phyloP scores from a whole-genome alignment of 345 rosid genomes.

The Raphanus raphanistrum region DNA sequence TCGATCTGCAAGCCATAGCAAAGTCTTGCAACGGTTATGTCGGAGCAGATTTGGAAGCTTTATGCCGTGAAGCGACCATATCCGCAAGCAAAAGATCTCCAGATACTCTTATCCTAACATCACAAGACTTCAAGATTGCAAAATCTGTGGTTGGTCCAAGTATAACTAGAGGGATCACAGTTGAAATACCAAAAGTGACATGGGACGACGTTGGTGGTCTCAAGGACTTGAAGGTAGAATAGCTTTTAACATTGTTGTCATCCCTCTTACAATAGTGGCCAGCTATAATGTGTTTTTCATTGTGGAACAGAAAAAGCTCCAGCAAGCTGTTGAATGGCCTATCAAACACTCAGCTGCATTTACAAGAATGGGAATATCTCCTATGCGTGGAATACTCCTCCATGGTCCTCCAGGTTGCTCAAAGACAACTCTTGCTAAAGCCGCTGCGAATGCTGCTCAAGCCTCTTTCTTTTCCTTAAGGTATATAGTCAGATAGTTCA shows the following conservation, averaged over 20 bases:
- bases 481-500: too few species aligned
- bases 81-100: slow-evolving; percentile 60
- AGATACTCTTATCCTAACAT: slow-evolving; percentile 45
- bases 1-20: slow-evolving; percentile 68
- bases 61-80: slow-evolving; percentile 73
- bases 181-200: slow-evolving; percentile 81
- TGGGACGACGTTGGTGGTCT: slow-evolving; percentile 97
- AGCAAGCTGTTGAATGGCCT: slow-evolving; percentile 95
- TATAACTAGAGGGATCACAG: slow-evolving; percentile 87
- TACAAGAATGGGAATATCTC: slow-evolving; percentile 74
- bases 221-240: slow-evolving; percentile 57
- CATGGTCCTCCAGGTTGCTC: slow-evolving; percentile 99
- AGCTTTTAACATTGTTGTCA: neutral
- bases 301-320: slow-evolving; percentile 71
- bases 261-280: neutral
- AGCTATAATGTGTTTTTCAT: neutral
- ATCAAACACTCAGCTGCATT: slow-evolving; percentile 76
- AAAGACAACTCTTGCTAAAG: slow-evolving; percentile 97
- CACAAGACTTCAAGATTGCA: slow-evolving; percentile 72
- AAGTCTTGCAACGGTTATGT: slow-evolving; percentile 85
- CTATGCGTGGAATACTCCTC: slow-evolving; percentile 79
- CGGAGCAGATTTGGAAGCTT: slow-evolving; percentile 95
- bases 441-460: slow-evolving; percentile 89
- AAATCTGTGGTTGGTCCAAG: slow-evolving; percentile 78
- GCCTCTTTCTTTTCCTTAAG: slow-evolving; percentile 89